Evolutionary conservation across 1,284 basidiomycete species (phyloP).

Genomic region (Moesziomyces aphidis): DNA sequence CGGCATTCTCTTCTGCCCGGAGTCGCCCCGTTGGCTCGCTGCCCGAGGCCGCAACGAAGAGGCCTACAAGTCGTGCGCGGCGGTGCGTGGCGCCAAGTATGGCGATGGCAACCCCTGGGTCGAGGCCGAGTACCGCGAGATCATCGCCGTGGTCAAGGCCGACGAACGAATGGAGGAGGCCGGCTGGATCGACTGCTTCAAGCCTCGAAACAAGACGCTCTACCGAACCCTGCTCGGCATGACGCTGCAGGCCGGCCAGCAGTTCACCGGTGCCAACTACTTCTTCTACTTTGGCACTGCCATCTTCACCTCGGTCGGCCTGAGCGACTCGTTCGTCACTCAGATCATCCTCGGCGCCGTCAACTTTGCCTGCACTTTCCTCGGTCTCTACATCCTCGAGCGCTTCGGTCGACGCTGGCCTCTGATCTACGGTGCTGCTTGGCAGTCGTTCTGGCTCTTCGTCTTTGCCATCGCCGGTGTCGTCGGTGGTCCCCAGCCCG

Average conservation of each 20-base stretch:
- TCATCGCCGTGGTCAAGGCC: constrained; percentile 53
- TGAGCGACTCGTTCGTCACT: constrained; percentile 74
- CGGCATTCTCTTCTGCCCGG: constrained; percentile 81
- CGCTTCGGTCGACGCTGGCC: constrained; percentile 72
- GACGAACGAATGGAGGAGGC: constrained; percentile 38
- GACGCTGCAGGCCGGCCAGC: constrained; percentile 78
- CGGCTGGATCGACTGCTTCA: constrained; percentile 64
- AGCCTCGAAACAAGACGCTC: constrained; percentile 54
- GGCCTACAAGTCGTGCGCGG: constrained; percentile 73
- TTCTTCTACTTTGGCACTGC: constrained; percentile 72
- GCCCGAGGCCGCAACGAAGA: constrained; percentile 72
- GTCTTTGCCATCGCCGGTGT: constrained; percentile 82
- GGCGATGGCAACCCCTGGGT: constrained; percentile 60
- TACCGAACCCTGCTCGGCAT: constrained; percentile 71
- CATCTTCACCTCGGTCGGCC: constrained; percentile 77
- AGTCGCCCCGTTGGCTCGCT: constrained; percentile 77
- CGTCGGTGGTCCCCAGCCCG: constrained; percentile 72
- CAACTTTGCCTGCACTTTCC: constrained; percentile 74
- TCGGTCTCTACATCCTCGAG: constrained; percentile 74
- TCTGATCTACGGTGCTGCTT: constrained; percentile 70
- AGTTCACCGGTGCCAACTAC: constrained; percentile 77
- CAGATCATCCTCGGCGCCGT: constrained; percentile 75
- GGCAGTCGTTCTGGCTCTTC: constrained; percentile 82
- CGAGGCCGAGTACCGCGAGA: constrained; percentile 61
- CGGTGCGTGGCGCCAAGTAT: constrained; percentile 72